phyloP scores from a whole-genome alignment of 192 early-diverging fungal genomes.

The Lobosporangium transversale region DNA sequence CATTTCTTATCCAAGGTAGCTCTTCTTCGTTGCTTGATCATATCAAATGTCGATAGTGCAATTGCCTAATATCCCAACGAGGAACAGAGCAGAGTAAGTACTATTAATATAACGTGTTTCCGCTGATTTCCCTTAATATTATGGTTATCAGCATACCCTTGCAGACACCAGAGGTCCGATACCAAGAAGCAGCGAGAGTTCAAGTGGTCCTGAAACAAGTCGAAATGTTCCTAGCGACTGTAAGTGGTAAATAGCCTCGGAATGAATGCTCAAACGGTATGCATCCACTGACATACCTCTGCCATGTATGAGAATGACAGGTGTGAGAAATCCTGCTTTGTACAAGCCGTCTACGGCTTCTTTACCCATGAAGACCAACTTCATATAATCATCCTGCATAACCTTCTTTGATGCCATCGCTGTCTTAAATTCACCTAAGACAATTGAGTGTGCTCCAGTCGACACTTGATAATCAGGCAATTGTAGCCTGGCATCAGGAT shows the following conservation, averaged over 20 bases:
- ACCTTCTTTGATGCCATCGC: not conserved
- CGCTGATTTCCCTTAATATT: not conserved
- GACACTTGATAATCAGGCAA: constrained; percentile 26
- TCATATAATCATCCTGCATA: constrained; percentile 17
- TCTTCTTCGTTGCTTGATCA: not conserved
- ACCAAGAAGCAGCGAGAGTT: constrained; percentile 15
- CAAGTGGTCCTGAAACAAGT: constrained; percentile 16
- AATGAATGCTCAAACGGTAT: constrained; percentile 8
- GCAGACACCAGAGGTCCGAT: constrained; percentile 22
- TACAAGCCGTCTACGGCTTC: constrained; percentile 13
- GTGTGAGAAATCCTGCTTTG: constrained; percentile 7
- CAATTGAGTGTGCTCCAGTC: constrained; percentile 5
- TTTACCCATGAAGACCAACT: constrained; percentile 19
- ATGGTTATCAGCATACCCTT: constrained; percentile 10
- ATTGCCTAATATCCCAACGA: constrained; percentile 5
- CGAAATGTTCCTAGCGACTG: constrained; percentile 12
- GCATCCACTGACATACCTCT: constrained; percentile 11
- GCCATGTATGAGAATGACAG: constrained; percentile 19
- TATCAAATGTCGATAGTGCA: constrained; percentile 6
- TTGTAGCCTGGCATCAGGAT: constrained; percentile 7
- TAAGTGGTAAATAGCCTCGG: constrained; percentile 14
- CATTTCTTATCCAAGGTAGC: constrained; percentile 1
- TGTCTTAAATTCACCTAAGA: constrained; percentile 16
- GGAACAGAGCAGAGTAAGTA: not conserved
- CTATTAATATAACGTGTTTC: not conserved